Percentiles rank a stretch among this genome's conserved stretches.
Evolutionary conservation across 768 basidiomycete genomes (phyloP).

Genomic region (Piloderma croceum): DNA sequence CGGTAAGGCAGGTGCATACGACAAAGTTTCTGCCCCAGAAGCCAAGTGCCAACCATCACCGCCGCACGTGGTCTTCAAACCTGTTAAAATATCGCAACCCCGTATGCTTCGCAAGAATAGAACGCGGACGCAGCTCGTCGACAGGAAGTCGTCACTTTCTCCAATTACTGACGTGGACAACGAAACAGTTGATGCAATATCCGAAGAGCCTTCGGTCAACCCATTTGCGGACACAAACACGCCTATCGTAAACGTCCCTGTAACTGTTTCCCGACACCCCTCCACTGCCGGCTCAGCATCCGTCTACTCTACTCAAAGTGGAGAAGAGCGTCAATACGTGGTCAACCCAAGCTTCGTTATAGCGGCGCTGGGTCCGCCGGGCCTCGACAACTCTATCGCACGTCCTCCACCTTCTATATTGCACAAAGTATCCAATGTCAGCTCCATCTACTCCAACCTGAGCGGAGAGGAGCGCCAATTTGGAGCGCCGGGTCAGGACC

Average conservation of each 20-base stretch:
- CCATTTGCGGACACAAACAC: conserved; percentile 14
- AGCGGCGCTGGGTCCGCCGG: conserved; percentile 11
- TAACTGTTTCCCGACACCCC: conserved; percentile 9
- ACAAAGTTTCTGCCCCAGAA: no score
- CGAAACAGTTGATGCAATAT: no score
- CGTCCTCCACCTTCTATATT: conserved; percentile 7
- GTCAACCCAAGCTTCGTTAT: conserved; percentile 20
- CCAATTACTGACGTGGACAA: no score
- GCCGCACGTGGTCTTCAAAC: no score
- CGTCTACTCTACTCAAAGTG: conserved; percentile 33
- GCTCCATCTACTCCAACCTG: conserved; percentile 23
- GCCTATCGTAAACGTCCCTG: conserved; percentile 7
- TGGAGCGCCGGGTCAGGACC: conserved; percentile 23
- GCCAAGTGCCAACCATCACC: no score
- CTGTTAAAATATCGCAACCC: no score
- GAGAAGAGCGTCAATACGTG: conserved; percentile 27
- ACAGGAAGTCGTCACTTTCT: no score
- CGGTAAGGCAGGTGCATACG: no score
- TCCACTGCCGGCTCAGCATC: conserved; percentile 31
- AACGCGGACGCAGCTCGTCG: no score
- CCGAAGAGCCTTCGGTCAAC: no score
- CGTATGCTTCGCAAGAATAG: no score
- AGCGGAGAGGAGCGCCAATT: conserved; percentile 23
- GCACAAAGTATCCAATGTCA: conserved; percentile 26
- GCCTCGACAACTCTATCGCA: neutral